Conservation (phyloP, 495 filamentous ascomycete species). For the Lepidopterella palustris region DNA sequence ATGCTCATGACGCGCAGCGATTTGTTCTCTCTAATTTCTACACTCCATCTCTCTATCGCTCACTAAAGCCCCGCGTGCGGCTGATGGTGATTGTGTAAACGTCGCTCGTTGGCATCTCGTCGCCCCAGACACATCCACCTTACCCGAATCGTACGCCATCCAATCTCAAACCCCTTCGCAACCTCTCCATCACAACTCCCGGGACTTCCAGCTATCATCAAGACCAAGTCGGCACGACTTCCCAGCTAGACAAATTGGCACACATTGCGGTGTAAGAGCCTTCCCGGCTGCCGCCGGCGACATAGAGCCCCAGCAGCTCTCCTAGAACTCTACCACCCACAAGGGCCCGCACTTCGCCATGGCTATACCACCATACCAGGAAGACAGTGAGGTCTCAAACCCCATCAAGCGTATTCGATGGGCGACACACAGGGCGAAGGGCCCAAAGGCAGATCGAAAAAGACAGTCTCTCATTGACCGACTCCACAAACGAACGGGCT, state of each 20-base stretch:
- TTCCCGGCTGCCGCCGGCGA: constrained; percentile 26
- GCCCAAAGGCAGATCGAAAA: constrained; percentile 67
- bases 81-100: neutral
- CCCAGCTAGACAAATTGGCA: constrained; percentile 18
- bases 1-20: neutral
- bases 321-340: constrained; percentile 4
- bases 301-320: constrained; percentile 8
- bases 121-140: constrained; percentile 10
- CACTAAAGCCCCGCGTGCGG: neutral
- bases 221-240: constrained; percentile 2
- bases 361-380: constrained; percentile 27
- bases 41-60: neutral
- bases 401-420: constrained; percentile 75
- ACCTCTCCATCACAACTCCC: neutral
- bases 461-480: constrained; percentile 78
- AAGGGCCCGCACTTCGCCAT: constrained; percentile 14
- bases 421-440: constrained; percentile 79
- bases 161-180: constrained; percentile 12
- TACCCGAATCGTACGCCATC: constrained; percentile 16
- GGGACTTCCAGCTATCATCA: neutral
- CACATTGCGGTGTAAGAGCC: constrained; percentile 18
- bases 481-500: constrained; percentile 55
- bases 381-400: constrained; percentile 36
- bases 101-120: neutral
- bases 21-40: neutral